Evolutionary conservation across 495 filamentous ascomycete species (phyloP), one percentile per base, ranked within the genome.

Genomic region (Darksidea phi): DNA sequence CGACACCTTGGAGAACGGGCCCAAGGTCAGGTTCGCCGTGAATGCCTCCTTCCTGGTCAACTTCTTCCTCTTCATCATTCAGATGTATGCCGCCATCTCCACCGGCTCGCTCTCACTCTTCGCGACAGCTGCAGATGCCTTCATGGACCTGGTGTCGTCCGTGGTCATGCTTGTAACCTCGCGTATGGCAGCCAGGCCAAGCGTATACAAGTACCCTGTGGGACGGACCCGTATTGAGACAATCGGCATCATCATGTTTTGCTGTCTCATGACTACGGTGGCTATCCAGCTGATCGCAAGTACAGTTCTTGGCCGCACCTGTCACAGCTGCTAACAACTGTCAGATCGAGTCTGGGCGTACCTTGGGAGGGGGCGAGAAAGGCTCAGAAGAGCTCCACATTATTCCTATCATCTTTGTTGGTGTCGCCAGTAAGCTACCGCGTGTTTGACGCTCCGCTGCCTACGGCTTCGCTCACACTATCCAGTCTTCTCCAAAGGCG

Each of bases 81-180:
- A 83, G 70, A 70, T 83, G 45, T 84, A 82, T 67, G 81, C 81
- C 38, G 80, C 81, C 41, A 71, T 82, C 47, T 77, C 79, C 32
- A 84, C 81, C 13, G 79, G 81, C 24, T 82, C 81, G 11, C 73
- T 82, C 21, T 75, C 79, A 63, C 74, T 82, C 3, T 84, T 84
- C 59, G 80, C 79, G 37, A 83, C 81, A 50, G 79, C 80, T 46
- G 80, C 80, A 53, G 81, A 83, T 70, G 79, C 80, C 23, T 82
- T 83, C 66, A 82, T 83, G 80, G 80, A 84, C 51, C 76, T 82
- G n/a, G 79, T 83, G 6, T 81, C 79, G 24, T 82, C 80, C 24
- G 75, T 79, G 59, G 78, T 82, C 59, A 82, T 83, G 77, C 72
- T 81, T 24, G 70, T 79, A 59, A 81, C 79, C 5, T 81, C 79